Evolutionary conservation across 768 basidiomycete genomes (phyloP), one percentile per base, ranked within the genome.

Genomic region (Cystobasidium tubakii): DNA sequence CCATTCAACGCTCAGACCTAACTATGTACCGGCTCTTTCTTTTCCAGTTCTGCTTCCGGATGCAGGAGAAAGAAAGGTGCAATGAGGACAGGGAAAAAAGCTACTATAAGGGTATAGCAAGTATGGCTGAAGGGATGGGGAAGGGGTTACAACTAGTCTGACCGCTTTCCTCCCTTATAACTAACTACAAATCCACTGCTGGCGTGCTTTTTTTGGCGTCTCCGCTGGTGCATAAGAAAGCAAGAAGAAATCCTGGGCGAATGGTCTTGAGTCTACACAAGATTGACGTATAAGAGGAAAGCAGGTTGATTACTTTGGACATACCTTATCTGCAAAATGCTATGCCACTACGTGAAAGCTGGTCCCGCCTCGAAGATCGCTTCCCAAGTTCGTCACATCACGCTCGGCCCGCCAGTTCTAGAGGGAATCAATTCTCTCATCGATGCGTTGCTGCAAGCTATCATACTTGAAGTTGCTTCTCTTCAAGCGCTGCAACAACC

Each of bases 351-450:
- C 25, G 63, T 65, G 15, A 27, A 65, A 27, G 63, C 63, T 27
- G 36, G 27, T 46, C 39, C 63, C 6, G 63, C 63, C 19, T 65
- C 63, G 25, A 43, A 27, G 13, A 27, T 65, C 27, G 63, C 63
- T 46, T 42, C 39, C n/a, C 27, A 65, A 65, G 44, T 46, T 15
- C 63, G 63, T 3, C 19, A 65, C 39, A 65, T 65, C 15, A 34
- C 23, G 15, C 39, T 65, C 39, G n/a, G 39, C n/a, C 21, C 39
- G 3, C 15, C 10, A 34, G 63, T 65, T 4, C n/a, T 65, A 9
- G 36, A 65, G 4, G 63, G 27, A 1, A 36, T 65, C 63, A 65
- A 65, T 27, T 43, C 39, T 21, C 29, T 65, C 63, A 34, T 65
- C 63, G 63, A 65, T 23, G 39, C 31, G 9, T 39, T 62, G n/a